These are phyloP conservation scores for Sclerotinia minor DNA, from an alignment of 2,329 filamentous ascomycete genomes.

Conservation along the genomic window DNA sequence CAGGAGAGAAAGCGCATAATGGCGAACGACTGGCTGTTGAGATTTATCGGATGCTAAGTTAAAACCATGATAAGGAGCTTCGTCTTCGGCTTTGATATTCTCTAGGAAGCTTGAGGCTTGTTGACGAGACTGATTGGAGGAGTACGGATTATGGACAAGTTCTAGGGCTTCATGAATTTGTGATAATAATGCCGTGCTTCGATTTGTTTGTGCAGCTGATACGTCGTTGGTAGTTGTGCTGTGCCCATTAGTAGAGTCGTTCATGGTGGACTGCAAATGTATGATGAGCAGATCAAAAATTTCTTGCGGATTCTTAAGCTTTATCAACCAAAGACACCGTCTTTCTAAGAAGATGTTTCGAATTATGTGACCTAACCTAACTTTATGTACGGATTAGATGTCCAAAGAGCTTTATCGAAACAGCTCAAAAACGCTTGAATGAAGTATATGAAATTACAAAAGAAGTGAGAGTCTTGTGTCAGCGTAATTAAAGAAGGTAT, in stretches of 20 bases:
- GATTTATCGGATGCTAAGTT: constrained; percentile 72
- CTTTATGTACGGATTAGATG: neutral
- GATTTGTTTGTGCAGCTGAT: constrained; percentile 41
- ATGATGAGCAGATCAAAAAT: neutral
- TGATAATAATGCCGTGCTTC: constrained; percentile 52
- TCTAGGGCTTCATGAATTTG: constrained; percentile 83
- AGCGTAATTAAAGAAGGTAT: constrained; percentile 15
- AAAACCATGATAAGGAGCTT: constrained; percentile 84
- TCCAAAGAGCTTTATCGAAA: constrained; percentile 23
- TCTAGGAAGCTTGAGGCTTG: constrained; percentile 87
- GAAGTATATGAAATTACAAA: constrained; percentile 16
- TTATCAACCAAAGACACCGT: neutral
- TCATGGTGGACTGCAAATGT: constrained; percentile 33
- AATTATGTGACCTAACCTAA: constrained; percentile 14
- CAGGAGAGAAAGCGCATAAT: constrained; percentile 90
- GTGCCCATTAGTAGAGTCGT: constrained; percentile 35
- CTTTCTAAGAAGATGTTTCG: neutral
- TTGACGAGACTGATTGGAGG: constrained; percentile 76
- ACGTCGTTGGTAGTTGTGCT: constrained; percentile 26
- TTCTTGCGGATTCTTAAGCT: neutral
- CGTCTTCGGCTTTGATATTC: constrained; percentile 72
- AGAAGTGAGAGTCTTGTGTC: constrained; percentile 7
- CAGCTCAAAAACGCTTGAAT: constrained; percentile 1
- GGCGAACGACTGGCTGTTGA: constrained; percentile 80
- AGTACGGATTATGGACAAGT: constrained; percentile 80